Conservation (phyloP, 345 rosid species). For the Gossypioides kirkii region DNA sequence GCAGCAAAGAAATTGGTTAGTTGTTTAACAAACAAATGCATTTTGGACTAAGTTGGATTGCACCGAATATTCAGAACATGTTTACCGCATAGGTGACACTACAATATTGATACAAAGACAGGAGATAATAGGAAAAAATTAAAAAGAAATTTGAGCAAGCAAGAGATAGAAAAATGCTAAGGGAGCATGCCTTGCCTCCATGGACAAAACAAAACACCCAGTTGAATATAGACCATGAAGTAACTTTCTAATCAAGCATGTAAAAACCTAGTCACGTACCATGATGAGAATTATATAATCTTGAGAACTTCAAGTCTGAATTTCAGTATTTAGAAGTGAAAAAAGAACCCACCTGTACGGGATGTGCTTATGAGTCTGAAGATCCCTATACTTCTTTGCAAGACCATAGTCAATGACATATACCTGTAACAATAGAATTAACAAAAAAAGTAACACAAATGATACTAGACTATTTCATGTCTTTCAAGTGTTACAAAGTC, state of each 20-base stretch:
- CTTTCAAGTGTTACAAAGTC: neutral
- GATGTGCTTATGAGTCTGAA: constrained; percentile 82
- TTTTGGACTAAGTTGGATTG: neutral
- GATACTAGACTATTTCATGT: neutral
- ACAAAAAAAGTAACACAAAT: neutral
- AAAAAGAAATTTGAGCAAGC: neutral
- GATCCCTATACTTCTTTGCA: constrained; percentile 85
- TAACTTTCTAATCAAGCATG: neutral
- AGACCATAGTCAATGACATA: constrained; percentile 82
- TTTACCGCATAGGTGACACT: neutral
- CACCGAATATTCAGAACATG: neutral
- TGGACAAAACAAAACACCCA: neutral
- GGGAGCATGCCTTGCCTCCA: neutral
- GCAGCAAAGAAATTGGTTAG: constrained; percentile 16
- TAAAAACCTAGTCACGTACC: neutral
- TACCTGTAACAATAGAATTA: constrained; percentile 36
- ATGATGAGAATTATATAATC: neutral
- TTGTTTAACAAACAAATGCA: constrained; percentile 12
- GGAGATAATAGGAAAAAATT: neutral
- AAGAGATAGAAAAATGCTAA: neutral
- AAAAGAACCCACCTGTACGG: constrained; percentile 52
- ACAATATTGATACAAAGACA: neutral
- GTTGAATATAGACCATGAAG: neutral
- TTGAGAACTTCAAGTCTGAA: neutral
- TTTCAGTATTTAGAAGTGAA: neutral